These are phyloP conservation scores for Psidium friedrichsthalianum DNA, from an alignment of 345 rosid species.

Conservation along the genomic window DNA sequence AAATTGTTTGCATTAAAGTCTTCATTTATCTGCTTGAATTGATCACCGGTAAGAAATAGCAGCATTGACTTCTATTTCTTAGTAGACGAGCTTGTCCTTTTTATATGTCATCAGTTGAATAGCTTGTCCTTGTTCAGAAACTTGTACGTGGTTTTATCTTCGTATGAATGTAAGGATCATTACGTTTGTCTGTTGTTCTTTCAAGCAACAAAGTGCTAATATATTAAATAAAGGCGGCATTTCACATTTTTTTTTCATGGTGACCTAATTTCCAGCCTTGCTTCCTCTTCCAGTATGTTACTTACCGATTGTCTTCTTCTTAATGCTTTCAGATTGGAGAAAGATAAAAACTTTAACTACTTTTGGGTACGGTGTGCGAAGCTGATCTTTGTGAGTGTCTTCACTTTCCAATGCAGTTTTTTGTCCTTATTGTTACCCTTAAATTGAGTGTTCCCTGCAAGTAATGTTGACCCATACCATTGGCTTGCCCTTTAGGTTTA, in stretches of 20 bases:
- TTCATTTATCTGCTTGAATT: neutral
- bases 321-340: constrained; percentile 51
- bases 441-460: neutral
- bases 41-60: neutral
- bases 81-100: neutral
- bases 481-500: constrained; percentile 34
- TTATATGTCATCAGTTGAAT: neutral
- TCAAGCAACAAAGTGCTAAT: neutral
- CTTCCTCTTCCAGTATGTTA: neutral
- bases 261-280: neutral
- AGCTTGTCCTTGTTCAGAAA: neutral
- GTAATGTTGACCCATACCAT: neutral
- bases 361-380: constrained; percentile 55
- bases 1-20: neutral
- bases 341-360: constrained; percentile 65
- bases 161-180: neutral
- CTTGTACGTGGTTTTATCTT: neutral
- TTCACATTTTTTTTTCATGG: neutral
- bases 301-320: neutral
- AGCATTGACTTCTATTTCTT: neutral
- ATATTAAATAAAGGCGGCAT: neutral
- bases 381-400: constrained; percentile 57
- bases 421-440: neutral
- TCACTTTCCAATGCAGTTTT: neutral
- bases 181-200: neutral